These are phyloP conservation scores for Aphanomyces euteiches DNA, from an alignment of 352 stramenopile genomes.

Conservation along the genomic window DNA sequence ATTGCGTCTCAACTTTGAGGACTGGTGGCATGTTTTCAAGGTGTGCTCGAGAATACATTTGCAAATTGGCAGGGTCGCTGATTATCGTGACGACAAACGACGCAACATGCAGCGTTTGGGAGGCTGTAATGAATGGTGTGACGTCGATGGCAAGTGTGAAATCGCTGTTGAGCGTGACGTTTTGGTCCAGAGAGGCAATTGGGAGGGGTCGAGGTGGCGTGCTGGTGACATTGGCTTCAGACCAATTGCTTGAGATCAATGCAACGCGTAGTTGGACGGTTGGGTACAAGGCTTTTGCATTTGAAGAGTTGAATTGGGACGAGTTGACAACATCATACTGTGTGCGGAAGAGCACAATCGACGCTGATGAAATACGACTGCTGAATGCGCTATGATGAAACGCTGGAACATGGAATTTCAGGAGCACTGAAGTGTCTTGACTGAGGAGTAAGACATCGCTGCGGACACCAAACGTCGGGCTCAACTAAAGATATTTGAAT, in stretches of 20 bases:
- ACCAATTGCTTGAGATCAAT: slow-evolving; percentile 18
- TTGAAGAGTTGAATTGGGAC: slow-evolving; percentile 39
- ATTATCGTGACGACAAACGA: slow-evolving; percentile 58
- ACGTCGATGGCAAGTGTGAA: slow-evolving; percentile 38
- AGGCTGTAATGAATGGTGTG: slow-evolving; percentile 38
- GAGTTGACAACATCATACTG: slow-evolving; percentile 26
- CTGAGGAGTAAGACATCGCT: slow-evolving; percentile 51
- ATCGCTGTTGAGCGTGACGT: slow-evolving; percentile 16
- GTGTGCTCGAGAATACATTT: slow-evolving; percentile 48
- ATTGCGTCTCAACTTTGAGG: slow-evolving; percentile 44
- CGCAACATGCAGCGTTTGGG: slow-evolving; percentile 39
- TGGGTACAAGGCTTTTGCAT: slow-evolving; percentile 6
- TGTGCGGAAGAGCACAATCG: slow-evolving; percentile 18
- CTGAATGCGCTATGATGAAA: slow-evolving; percentile 65
- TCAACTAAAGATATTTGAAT: not conserved
- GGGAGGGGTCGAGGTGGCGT: not conserved
- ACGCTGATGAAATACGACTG: slow-evolving; percentile 31
- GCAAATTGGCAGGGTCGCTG: slow-evolving; percentile 34
- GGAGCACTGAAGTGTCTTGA: slow-evolving; percentile 42
- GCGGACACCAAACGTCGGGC: slow-evolving; percentile 29
- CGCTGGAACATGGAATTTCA: slow-evolving; percentile 66
- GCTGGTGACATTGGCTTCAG: not conserved
- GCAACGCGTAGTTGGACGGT: slow-evolving; percentile 9
- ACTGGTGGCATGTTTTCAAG: slow-evolving; percentile 40
- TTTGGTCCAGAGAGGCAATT: slow-evolving; percentile 12